These are phyloP conservation scores for Pogostemon cablin DNA, from an alignment of 257 asterid species.

Conservation along the genomic window DNA sequence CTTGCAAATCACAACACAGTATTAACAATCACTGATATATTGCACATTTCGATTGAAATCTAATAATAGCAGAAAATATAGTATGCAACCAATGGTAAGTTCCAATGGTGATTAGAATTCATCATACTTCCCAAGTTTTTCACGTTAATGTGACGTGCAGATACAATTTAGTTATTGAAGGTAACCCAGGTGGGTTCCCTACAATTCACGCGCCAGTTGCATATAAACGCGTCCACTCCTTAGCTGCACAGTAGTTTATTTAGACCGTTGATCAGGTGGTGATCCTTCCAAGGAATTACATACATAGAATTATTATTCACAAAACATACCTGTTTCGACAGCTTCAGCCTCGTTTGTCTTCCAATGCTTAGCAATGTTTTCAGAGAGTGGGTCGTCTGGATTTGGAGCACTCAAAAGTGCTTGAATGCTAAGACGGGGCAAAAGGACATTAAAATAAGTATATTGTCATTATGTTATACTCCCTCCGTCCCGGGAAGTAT, in stretches of 20 bases:
- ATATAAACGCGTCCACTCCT: slow-evolving; percentile 94
- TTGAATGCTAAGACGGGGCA: slow-evolving; percentile 71
- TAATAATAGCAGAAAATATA: slow-evolving; percentile 35
- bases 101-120: slow-evolving; percentile 43
- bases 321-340: slow-evolving; percentile 83
- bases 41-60: slow-evolving; percentile 44
- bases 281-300: neutral
- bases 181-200: slow-evolving; percentile 17
- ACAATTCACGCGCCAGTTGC: slow-evolving; percentile 81
- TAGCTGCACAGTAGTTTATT: slow-evolving; percentile 41
- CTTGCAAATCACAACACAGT: slow-evolving; percentile 14
- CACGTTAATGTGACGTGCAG: slow-evolving; percentile 32
- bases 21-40: slow-evolving; percentile 33
- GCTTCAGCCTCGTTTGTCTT: slow-evolving; percentile 96
- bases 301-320: neutral
- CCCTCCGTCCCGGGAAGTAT: no score
- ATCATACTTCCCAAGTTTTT: slow-evolving; percentile 39
- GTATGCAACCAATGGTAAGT: slow-evolving; percentile 30
- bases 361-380: slow-evolving; percentile 99
- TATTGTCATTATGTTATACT: neutral
- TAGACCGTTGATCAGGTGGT: neutral
- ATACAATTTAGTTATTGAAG: slow-evolving; percentile 33
- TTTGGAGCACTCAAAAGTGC: slow-evolving; percentile 99
- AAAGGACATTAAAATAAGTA: neutral
- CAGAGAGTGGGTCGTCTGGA: slow-evolving; percentile 98